Conservation (phyloP, 139 green algal genomes). For the Microglena sp. region DNA sequence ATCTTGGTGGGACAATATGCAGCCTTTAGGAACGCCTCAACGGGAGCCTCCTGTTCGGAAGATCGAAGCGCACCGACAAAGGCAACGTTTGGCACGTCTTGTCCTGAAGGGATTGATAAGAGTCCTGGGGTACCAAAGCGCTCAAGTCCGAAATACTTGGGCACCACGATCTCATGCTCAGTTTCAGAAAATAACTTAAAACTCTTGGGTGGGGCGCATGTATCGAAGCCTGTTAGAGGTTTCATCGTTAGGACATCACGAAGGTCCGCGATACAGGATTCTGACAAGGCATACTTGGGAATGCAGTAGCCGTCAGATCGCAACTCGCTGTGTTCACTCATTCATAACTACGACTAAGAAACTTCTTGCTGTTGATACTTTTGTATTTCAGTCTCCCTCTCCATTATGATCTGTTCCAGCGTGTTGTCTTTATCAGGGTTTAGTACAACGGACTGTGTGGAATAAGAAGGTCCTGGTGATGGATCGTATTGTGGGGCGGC, state of each 20-base stretch:
- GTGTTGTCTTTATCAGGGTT: no score
- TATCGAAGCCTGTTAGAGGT: neutral
- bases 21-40: constrained; percentile 8
- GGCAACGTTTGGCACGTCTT: neutral
- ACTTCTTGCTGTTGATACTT: no score
- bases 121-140: constrained; percentile 5
- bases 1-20: constrained; percentile 1
- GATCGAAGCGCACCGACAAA: constrained; percentile 9
- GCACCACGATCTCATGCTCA: neutral
- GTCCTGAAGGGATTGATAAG: no score
- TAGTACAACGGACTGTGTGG: no score
- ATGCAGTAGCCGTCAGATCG: constrained; percentile 5
- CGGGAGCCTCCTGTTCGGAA: constrained; percentile 2
- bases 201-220: no score
- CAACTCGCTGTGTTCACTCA: no score
- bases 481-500: no score
- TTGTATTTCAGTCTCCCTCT: no score
- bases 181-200: no score
- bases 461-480: no score
- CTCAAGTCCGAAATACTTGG: constrained; percentile 7
- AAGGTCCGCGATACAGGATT: neutral
- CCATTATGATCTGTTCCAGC: no score
- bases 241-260: neutral
- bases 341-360: no score
- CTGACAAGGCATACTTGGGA: neutral